Percentiles rank a stretch among this genome's conserved stretches.
Evolutionary conservation across 192 early-diverging fungal species (phyloP).

Genomic region (Umbelopsis vinacea): DNA sequence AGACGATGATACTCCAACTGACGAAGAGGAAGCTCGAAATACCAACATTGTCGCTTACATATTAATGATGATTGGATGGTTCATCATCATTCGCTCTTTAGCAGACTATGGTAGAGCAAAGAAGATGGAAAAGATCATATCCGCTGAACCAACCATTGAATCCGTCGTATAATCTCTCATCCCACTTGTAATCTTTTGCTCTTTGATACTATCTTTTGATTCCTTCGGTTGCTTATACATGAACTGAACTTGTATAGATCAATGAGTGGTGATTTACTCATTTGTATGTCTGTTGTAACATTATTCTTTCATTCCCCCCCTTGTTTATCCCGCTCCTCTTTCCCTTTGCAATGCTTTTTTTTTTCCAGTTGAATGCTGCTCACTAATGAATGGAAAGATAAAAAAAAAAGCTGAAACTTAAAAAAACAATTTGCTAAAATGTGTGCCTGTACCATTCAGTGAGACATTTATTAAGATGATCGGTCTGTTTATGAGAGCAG

Average conservation of each 20-base stretch:
- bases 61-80: slow-evolving; percentile 75
- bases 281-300: slow-evolving; percentile 8
- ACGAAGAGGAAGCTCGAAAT: slow-evolving; percentile 25
- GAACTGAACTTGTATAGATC: not conserved
- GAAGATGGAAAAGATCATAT: slow-evolving; percentile 71
- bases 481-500: too few species aligned
- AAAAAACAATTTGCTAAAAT: too few species aligned
- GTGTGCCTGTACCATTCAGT: too few species aligned
- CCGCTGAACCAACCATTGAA: slow-evolving; percentile 32
- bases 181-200: slow-evolving; percentile 4
- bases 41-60: slow-evolving; percentile 65
- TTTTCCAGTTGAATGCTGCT: not conserved
- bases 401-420: too few species aligned
- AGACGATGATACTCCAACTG: slow-evolving; percentile 16
- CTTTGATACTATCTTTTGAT: not conserved
- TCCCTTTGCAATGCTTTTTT: not conserved
- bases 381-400: too few species aligned
- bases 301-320: not conserved
- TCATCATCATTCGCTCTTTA: slow-evolving; percentile 72
- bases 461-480: too few species aligned
- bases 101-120: slow-evolving; percentile 76
- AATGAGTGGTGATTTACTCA: not conserved
- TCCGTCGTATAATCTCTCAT: slow-evolving; percentile 28
- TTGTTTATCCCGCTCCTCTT: not conserved
- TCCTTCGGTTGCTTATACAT: not conserved